Conservation (phyloP, 148 eudicot genomes). For the Dianthus caryophyllus region DNA sequence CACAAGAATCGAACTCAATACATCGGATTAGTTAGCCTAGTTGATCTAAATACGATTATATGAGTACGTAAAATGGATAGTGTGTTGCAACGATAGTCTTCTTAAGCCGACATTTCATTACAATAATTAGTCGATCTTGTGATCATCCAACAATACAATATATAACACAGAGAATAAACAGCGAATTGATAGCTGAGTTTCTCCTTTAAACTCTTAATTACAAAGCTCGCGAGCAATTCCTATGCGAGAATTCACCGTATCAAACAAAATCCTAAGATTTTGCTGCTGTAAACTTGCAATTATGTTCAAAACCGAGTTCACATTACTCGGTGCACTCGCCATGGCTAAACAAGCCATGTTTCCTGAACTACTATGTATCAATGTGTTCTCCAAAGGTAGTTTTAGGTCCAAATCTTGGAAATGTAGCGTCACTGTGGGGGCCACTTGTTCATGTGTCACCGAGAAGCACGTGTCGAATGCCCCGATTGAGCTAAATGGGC, state of each 20-base stretch:
- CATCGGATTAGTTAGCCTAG: too few species aligned
- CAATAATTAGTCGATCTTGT: neutral
- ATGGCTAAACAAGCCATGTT: conserved; percentile 70
- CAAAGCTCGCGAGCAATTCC: conserved; percentile 76
- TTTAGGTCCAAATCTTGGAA: conserved; percentile 57
- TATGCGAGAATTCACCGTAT: conserved; percentile 55
- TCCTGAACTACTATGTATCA: conserved; percentile 78
- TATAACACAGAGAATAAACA: neutral
- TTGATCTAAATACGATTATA: too few species aligned
- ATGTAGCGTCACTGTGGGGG: conserved; percentile 56
- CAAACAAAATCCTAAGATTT: conserved; percentile 73
- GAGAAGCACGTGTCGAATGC: conserved; percentile 85
- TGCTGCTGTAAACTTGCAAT: conserved; percentile 91
- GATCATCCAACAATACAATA: neutral
- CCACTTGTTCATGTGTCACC: conserved; percentile 43
- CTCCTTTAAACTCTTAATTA: conserved; percentile 31
- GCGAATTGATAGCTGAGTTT: too few species aligned
- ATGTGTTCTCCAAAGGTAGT: conserved; percentile 64
- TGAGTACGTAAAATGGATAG: too few species aligned
- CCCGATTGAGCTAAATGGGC: conserved; percentile 59
- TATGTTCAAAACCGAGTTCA: conserved; percentile 65
- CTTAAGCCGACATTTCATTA: neutral
- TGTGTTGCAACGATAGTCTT: too few species aligned
- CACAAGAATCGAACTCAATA: too few species aligned
- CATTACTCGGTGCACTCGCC: conserved; percentile 60